Conservation (phyloP, 148 eudicot genomes). For the Dianthus caryophyllus region DNA sequence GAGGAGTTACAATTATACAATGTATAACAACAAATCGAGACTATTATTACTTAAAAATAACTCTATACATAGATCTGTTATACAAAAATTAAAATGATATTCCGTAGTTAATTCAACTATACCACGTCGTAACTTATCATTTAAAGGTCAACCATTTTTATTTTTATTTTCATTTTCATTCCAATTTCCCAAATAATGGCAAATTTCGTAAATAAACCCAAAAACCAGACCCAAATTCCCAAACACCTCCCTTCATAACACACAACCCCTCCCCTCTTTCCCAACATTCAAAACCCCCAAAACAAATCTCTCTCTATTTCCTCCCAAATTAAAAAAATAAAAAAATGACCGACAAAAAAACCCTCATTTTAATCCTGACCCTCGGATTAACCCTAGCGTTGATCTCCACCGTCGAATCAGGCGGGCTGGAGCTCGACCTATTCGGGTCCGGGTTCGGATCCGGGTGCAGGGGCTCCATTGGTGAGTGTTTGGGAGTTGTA, state of each 20-base stretch:
- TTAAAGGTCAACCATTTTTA: no score
- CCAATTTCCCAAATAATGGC: slow-evolving; percentile 17
- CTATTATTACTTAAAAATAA: no score
- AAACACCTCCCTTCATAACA: slow-evolving; percentile 6
- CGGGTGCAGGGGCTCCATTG: slow-evolving; percentile 26
- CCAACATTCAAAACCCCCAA: not conserved
- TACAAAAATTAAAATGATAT: no score
- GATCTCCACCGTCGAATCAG: slow-evolving; percentile 22
- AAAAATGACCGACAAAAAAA: slow-evolving; percentile 23
- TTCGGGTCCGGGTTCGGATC: slow-evolving; percentile 13
- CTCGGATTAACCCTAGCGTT: slow-evolving; percentile 13
- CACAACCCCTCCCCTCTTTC: not conserved
- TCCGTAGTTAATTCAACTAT: no score
- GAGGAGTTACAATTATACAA: no score
- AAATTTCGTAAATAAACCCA: slow-evolving; percentile 16
- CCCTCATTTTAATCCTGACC: slow-evolving; percentile 18
- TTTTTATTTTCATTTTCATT: no score
- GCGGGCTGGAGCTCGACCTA: slow-evolving; percentile 1
- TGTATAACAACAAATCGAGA: no score
- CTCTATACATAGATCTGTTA: no score
- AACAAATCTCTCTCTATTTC: no score
- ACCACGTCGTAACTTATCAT: no score
- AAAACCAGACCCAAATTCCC: not conserved
- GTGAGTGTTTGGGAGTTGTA: slow-evolving; percentile 27
- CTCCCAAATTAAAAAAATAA: no score